A percentile compares a stretch with the other conserved stretches of the same genome.
Evolutionary conservation across 352 stramenopile genomes (phyloP).

Genomic region (Globisporangium irregulare): DNA sequence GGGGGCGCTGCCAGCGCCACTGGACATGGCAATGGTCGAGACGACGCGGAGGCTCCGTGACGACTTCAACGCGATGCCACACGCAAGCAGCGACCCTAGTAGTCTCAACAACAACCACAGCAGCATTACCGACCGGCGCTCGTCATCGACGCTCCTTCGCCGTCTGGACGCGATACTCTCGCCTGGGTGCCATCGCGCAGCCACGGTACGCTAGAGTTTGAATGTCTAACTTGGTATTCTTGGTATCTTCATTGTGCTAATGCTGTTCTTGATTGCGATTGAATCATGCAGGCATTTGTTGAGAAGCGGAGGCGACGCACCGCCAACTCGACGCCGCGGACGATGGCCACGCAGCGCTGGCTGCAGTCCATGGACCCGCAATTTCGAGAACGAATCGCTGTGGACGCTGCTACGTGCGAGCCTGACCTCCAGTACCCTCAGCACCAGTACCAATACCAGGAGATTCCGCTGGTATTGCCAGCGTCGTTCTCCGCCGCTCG

Average conservation of each 20-base stretch:
- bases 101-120: neutral
- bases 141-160: conserved; percentile 3
- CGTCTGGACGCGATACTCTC: conserved; percentile 37
- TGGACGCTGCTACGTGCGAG: neutral
- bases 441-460: neutral
- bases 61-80: neutral
- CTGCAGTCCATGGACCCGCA: conserved; percentile 43
- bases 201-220: conserved; percentile 28
- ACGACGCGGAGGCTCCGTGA: neutral
- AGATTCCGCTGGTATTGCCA: neutral
- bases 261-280: no score
- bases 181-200: conserved; percentile 42
- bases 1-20: conserved; percentile 5
- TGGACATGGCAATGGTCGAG: conserved; percentile 32
- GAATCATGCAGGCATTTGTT: conserved; percentile 43
- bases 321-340: conserved; percentile 49
- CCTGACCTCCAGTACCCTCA: neutral
- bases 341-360: conserved; percentile 63
- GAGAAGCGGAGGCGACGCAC: conserved; percentile 56
- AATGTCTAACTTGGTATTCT: no score
- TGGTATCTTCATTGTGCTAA: no score
- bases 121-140: neutral
- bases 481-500: neutral
- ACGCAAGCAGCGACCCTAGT: neutral
- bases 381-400: neutral